Conservation (phyloP, 352 stramenopile species). For the Globisporangium perplexum region DNA sequence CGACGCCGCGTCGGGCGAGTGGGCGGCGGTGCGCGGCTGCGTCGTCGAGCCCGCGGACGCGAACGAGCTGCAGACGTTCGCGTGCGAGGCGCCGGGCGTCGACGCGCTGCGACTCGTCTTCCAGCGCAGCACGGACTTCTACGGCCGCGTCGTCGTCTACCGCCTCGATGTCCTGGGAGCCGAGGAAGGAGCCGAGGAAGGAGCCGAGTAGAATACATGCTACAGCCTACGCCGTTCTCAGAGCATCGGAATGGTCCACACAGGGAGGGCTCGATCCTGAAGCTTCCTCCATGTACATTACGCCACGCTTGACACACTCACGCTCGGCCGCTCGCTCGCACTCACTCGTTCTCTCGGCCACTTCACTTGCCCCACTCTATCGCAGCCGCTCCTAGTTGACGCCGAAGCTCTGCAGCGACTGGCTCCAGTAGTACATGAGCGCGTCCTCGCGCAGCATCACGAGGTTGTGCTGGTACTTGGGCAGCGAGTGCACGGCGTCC, state of each 20-base stretch:
- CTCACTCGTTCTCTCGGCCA: background rate
- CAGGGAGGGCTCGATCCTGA: no score
- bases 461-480: slow-evolving; percentile 83
- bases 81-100: slow-evolving; percentile 16
- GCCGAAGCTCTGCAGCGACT: slow-evolving; percentile 42
- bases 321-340: background rate
- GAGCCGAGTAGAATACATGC: background rate
- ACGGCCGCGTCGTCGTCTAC: slow-evolving; percentile 68
- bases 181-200: slow-evolving; percentile 11
- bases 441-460: slow-evolving; percentile 79
- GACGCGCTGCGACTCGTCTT: slow-evolving; percentile 47
- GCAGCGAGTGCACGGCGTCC: slow-evolving; percentile 68
- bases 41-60: slow-evolving; percentile 38
- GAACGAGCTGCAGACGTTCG: slow-evolving; percentile 54
- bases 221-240: no score
- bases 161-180: slow-evolving; percentile 34
- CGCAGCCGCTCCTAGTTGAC: slow-evolving; percentile 8
- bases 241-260: no score
- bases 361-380: background rate
- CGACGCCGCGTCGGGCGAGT: slow-evolving; percentile 8
- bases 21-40: slow-evolving; percentile 16
- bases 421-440: slow-evolving; percentile 86
- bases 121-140: slow-evolving; percentile 64
- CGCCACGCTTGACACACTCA: background rate
- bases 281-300: slow-evolving; percentile 6